Conservation (phyloP, 306 rosid genomes). For the Quercus dentata region DNA sequence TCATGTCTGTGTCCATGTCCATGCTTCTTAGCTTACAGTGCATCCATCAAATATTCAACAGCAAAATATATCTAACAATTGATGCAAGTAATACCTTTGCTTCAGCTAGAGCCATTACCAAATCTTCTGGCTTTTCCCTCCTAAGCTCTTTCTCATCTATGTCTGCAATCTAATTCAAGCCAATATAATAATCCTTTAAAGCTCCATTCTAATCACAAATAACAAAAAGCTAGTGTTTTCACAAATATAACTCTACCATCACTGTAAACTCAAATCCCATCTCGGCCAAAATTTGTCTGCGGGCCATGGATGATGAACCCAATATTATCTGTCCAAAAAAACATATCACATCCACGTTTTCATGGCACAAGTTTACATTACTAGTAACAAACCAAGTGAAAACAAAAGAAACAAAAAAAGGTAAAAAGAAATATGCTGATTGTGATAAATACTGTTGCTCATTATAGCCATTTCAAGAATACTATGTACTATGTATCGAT, state of each 20-base stretch:
- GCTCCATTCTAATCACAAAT: conserved; percentile 9
- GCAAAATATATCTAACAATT: neutral
- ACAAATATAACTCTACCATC: conserved; percentile 41
- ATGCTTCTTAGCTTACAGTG: neutral
- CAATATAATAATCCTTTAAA: conserved; percentile 17
- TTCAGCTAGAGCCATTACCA: conserved; percentile 79
- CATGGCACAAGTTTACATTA: too few species aligned
- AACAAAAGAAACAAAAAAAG: neutral
- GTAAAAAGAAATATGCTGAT: neutral
- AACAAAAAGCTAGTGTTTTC: neutral
- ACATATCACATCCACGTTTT: too few species aligned
- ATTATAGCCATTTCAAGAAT: neutral
- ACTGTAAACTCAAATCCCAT: conserved; percentile 79
- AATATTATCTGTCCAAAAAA: conserved; percentile 54
- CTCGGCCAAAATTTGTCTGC: conserved; percentile 65
- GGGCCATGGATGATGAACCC: conserved; percentile 90
- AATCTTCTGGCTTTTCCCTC: conserved; percentile 73
- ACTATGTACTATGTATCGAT: neutral
- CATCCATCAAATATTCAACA: neutral
- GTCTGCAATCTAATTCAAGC: conserved; percentile 64
- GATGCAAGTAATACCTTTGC: conserved; percentile 58
- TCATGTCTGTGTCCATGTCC: too few species aligned
- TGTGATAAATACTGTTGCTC: neutral
- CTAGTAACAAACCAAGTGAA: neutral
- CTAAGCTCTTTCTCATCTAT: conserved; percentile 80